Base-by-base conservation (phyloP, 768 basidiomycete genomes). In the Stropharia rugosoannulata region DNA sequence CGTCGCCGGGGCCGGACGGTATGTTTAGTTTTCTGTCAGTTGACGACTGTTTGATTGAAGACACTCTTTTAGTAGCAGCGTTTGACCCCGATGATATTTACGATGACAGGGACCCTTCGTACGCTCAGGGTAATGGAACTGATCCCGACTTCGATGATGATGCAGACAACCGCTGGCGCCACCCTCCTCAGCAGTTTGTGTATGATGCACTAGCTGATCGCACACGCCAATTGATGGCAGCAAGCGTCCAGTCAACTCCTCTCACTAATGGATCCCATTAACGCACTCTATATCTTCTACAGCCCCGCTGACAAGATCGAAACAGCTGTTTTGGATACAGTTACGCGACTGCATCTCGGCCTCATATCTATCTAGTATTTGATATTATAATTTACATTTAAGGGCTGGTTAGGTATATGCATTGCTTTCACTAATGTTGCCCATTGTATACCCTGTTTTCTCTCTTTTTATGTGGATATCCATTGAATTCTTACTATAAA, bases 171-270 rank as follows among this genome's bases (percentile, higher is more conserved):
- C 66, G 62, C 13, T 72, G 68, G 63, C 69, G 69, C 38, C 80
- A 79, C 46, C 78, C 71, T 16, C 81, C 84, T 2, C 77, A 84
- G 22, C 81, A 81, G 12, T 95, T 88, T 70, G 92, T 89, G n/a
- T 97, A 97, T 68, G 94, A 97, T 66, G 94, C 94, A 0, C 92
- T 87, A 5, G 92, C 92, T 22, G 93, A 96, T 68, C 81, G 90
- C 59, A 83, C 84, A 50, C 75, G 81, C 60, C 78, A 85, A 72
- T 75, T 83, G 54, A 74, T 88, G 51, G 71, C 72, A 55, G 78
- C 83, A 59, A 78, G 70, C 19, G 36, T 32, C 16, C 55, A 35
- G 16, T 50, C 42, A 22, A 43, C 39, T 39, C 42, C 50, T 18
- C 39, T 54, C 49, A 56, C 54, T 46, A 61, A 61, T 40, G 60